Conservation (phyloP, 805 yeast species). For the Suhomyces pyralidae region DNA sequence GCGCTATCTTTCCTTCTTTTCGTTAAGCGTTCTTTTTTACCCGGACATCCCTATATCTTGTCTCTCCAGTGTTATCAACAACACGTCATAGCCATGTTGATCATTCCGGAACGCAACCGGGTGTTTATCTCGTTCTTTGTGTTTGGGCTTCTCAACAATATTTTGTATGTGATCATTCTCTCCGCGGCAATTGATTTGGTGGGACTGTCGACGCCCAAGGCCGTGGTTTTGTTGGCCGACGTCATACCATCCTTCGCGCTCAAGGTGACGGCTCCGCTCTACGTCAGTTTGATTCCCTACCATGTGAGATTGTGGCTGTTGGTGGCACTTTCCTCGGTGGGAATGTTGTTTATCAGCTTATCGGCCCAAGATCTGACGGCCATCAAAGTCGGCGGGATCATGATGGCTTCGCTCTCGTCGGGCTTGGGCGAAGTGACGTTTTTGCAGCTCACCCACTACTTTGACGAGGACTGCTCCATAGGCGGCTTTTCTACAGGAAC, state of each 20-base stretch:
- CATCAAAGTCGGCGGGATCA: slow-evolving; percentile 61
- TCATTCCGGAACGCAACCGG: slow-evolving; percentile 16
- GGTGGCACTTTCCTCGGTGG: slow-evolving; percentile 58
- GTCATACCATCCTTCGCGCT: slow-evolving; percentile 76
- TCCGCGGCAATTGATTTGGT: slow-evolving; percentile 92
- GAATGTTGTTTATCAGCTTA: slow-evolving; percentile 70
- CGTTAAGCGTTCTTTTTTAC: neutral
- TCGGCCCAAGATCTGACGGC: slow-evolving; percentile 26
- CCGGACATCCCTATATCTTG: neutral
- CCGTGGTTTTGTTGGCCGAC: slow-evolving; percentile 80
- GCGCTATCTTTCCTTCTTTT: neutral
- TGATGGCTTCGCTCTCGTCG: slow-evolving; percentile 76
- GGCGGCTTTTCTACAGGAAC: slow-evolving; percentile 94
- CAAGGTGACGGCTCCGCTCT: slow-evolving; percentile 76
- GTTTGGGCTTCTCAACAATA: slow-evolving; percentile 85
- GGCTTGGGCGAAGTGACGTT: slow-evolving; percentile 92
- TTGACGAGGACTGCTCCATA: slow-evolving; percentile 52
- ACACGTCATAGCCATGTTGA: neutral
- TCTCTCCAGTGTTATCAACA: neutral
- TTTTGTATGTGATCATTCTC: slow-evolving; percentile 84
- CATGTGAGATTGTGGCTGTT: slow-evolving; percentile 48
- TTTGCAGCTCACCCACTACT: slow-evolving; percentile 80
- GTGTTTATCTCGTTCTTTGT: slow-evolving; percentile 64
- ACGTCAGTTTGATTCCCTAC: slow-evolving; percentile 65
- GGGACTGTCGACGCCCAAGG: slow-evolving; percentile 80